phyloP scores from a whole-genome alignment of 352 stramenopile species.

The Phytophthora colocasiae region DNA sequence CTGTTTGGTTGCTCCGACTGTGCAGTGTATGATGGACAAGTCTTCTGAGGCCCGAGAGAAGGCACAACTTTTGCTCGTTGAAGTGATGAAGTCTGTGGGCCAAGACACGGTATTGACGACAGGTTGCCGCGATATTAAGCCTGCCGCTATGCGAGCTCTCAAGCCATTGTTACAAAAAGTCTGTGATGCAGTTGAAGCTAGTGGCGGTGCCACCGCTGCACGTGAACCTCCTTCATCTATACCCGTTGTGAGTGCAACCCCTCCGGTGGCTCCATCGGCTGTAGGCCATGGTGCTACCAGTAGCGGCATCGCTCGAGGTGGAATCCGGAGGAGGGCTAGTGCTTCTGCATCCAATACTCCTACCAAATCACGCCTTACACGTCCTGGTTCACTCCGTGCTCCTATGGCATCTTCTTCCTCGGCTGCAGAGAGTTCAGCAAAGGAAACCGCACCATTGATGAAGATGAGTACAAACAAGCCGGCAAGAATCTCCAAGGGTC shows the following conservation, averaged over 20 bases:
- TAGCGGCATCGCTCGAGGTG: constrained; percentile 25
- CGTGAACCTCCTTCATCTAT: constrained; percentile 12
- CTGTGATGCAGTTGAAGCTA: constrained; percentile 49
- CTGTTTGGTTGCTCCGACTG: constrained; percentile 68
- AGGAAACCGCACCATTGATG: constrained; percentile 48
- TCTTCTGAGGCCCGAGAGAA: constrained; percentile 86
- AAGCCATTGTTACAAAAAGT: constrained; percentile 89
- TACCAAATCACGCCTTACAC: constrained; percentile 43
- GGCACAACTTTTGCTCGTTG: constrained; percentile 72
- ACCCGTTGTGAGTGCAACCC: constrained; percentile 8
- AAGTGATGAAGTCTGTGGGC: constrained; percentile 86
- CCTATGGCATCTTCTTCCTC: constrained; percentile 23
- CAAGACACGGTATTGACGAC: constrained; percentile 74
- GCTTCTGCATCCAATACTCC: constrained; percentile 28
- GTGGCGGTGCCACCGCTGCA: constrained; percentile 5
- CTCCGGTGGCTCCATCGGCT: constrained; percentile 19
- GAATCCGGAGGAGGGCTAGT: constrained; percentile 34
- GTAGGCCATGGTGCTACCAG: constrained; percentile 11
- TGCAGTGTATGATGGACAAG: constrained; percentile 88
- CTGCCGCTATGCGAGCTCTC: constrained; percentile 85
- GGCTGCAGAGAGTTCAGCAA: constrained; percentile 54
- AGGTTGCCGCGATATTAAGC: constrained; percentile 85
- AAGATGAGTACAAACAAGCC: constrained; percentile 76
- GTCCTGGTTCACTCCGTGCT: constrained; percentile 44
- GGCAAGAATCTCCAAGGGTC: constrained; percentile 63